phyloP scores from a whole-genome alignment of 768 basidiomycete genomes.

The Tephrocybe sp. region DNA sequence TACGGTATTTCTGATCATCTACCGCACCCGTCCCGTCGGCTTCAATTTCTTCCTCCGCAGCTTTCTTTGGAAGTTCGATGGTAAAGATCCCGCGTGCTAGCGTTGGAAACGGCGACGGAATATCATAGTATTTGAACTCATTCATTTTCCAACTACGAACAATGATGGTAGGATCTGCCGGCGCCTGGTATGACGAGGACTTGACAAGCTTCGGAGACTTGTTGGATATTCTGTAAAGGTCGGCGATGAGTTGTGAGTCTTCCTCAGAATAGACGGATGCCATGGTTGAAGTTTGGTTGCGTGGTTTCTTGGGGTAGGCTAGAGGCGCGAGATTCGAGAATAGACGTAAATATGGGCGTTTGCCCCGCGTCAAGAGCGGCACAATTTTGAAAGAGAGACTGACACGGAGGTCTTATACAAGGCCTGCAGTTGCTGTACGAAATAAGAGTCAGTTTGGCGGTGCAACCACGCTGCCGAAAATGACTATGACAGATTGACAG shows the following conservation, averaged over 20 bases:
- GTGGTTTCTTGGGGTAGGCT: neutral
- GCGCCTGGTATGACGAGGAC: slow-evolving; percentile 54
- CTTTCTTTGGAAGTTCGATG: slow-evolving; percentile 35
- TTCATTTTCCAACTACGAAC: slow-evolving; percentile 97
- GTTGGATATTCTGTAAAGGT: slow-evolving; percentile 51
- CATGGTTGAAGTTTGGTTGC: slow-evolving; percentile 9
- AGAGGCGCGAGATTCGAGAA: slow-evolving; percentile 6
- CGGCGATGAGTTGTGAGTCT: slow-evolving; percentile 61
- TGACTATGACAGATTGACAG: too few relatives aligned
- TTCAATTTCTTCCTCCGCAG: slow-evolving; percentile 21
- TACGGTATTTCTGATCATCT: slow-evolving; percentile 42
- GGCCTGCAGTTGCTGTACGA: too few relatives aligned
- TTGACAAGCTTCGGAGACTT: slow-evolving; percentile 66
- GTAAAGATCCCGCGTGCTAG: slow-evolving; percentile 93
- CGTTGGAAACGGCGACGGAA: slow-evolving; percentile 91
- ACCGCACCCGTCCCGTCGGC: slow-evolving; percentile 10
- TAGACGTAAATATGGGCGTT: slow-evolving; percentile 15
- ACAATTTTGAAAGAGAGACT: slow-evolving; percentile 16
- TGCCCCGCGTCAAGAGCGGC: slow-evolving; percentile 13
- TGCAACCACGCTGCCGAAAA: too few relatives aligned
- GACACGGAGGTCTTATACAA: neutral
- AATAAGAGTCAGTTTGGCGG: too few relatives aligned
- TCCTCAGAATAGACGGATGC: slow-evolving; percentile 19
- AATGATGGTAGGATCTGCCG: slow-evolving; percentile 51
- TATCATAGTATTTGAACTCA: slow-evolving; percentile 90